Evolutionary conservation across 805 yeast species (phyloP).

Genomic region (Metschnikowia santaceciliae): DNA sequence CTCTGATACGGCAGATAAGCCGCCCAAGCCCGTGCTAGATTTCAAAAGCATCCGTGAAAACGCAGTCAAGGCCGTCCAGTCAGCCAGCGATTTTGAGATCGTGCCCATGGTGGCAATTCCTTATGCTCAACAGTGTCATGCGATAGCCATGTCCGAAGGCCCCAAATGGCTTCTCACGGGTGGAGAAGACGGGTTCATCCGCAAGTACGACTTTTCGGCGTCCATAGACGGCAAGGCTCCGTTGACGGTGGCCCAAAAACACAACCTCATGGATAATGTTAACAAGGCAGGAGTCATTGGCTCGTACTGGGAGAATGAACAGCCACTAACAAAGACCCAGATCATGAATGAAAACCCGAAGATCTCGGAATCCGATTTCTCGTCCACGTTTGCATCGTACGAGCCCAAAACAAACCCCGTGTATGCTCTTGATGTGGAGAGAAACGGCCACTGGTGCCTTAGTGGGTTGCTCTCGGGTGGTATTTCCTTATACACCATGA

Average conservation of each 20-base stretch:
- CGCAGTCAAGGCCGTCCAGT: constrained; percentile 41
- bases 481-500: constrained; percentile 73
- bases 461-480: constrained; percentile 86
- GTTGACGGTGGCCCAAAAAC: constrained; percentile 86
- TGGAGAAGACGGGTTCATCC: constrained; percentile 90
- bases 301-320: constrained; percentile 96
- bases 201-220: constrained; percentile 82
- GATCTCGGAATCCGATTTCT: constrained; percentile 32
- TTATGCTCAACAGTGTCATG: constrained; percentile 71
- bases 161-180: constrained; percentile 89
- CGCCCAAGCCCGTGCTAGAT: constrained; percentile 1
- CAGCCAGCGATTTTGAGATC: constrained; percentile 61
- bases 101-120: constrained; percentile 87
- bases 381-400: constrained; percentile 37
- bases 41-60: constrained; percentile 15
- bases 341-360: constrained; percentile 37
- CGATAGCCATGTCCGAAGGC: constrained; percentile 72
- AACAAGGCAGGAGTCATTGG: constrained; percentile 77
- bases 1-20: not conserved
- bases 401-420: constrained; percentile 79
- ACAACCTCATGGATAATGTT: constrained; percentile 81
- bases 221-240: constrained; percentile 85
- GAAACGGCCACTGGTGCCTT: constrained; percentile 77
- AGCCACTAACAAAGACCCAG: constrained; percentile 57
- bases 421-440: constrained; percentile 78